Base-by-base conservation (phyloP, 2,329 filamentous ascomycete genomes). In the Sporothrix pseudoabietina region DNA sequence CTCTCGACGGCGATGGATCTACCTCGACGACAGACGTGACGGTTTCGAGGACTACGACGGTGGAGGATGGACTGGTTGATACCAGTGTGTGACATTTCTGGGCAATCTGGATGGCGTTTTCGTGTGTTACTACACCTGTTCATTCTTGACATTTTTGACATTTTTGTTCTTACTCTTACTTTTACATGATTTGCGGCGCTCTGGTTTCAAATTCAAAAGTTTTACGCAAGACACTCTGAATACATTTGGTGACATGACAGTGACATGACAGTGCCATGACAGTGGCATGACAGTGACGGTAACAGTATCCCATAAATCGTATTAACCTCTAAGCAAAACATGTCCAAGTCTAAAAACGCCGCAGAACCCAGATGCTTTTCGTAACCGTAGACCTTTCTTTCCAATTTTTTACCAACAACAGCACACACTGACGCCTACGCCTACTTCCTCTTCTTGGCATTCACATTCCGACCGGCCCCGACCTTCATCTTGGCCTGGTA, bases 381-480 rank as follows among this genome's bases (percentile, higher is more conserved):
- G 5, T 63, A 19, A 22, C 9, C 44, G 44, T 49, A 3, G 41
- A 44, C 35, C 35, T 2, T 61, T 63, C 6, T 10, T 39, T 32
- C 0, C 10, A 30, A 10, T 7, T 5, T 30, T 30, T 57, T 1
- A 26, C 26, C 1, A 26, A 57, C 57, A 4, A 12, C 14, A 14
- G 2, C 26, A 9, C 14, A 10, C n/a, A 12, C 6, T 26, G 19
- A 57, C 19, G 52, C 52, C 8, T n/a, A 14, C 12, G 52, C 71
- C 78, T 82, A 83, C 77, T 86, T 85, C 79, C 87, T 84, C 83
- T 90, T 92, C 81, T 85, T 91, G 49, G 92, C 91, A 82, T 99
- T 99, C 71, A 98, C 88, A 79, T 91, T 94, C 79, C 90, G 89
- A 9, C 96, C 96, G 12, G 93, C 94, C 9, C 96, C 96, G 12